phyloP scores from a whole-genome alignment of 768 basidiomycete species.

The Artomyces pyxidatus region DNA sequence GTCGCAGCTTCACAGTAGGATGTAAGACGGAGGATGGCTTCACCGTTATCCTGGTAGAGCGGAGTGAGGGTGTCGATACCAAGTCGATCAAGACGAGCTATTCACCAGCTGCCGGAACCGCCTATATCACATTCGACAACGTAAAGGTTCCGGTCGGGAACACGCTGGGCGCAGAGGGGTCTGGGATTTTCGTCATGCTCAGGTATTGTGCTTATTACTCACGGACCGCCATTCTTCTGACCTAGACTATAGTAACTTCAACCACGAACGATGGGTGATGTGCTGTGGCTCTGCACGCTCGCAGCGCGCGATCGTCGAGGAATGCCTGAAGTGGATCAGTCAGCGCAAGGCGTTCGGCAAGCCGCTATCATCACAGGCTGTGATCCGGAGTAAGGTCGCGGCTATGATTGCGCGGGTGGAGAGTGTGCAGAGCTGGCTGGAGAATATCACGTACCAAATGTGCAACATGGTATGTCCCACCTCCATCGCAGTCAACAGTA shows the following conservation, averaged over 20 bases:
- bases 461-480: conserved; percentile 54
- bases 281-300: conserved; percentile 55
- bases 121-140: conserved; percentile 74
- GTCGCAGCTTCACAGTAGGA: conserved; percentile 56
- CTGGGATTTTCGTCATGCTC: conserved; percentile 58
- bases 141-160: conserved; percentile 84
- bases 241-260: conserved; percentile 64
- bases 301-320: conserved; percentile 70
- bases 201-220: conserved; percentile 26
- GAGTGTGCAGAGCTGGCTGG: conserved; percentile 78
- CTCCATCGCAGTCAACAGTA: conserved; percentile 4
- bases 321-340: conserved; percentile 83
- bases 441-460: conserved; percentile 85
- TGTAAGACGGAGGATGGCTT: conserved; percentile 70
- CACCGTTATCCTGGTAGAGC: conserved; percentile 81
- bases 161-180: conserved; percentile 73
- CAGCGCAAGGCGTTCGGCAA: conserved; percentile 93
- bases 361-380: conserved; percentile 72
- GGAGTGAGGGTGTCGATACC: conserved; percentile 75
- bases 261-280: conserved; percentile 94
- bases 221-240: conserved; percentile 19
- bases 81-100: conserved; percentile 88
- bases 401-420: conserved; percentile 84
- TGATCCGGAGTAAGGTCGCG: conserved; percentile 84
- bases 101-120: conserved; percentile 81